Conservation (phyloP, 176 grass and related monocot genomes). For the Juncus inflexus region DNA sequence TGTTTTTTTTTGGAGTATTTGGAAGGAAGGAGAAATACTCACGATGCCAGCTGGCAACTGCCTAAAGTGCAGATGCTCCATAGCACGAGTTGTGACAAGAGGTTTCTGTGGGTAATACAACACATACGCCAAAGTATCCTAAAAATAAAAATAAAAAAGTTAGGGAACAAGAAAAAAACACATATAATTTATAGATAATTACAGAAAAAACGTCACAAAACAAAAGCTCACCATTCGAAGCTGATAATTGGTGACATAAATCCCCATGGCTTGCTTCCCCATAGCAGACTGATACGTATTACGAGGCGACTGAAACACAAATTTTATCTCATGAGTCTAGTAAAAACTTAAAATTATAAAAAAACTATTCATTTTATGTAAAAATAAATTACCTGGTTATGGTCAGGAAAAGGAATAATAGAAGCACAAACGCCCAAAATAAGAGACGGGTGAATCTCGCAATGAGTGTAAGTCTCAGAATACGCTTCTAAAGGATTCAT, state of each 20-base stretch:
- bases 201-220: conserved; percentile 1
- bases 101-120: conserved; percentile 98
- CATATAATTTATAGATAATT: conserved; percentile 18
- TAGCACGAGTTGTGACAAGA: conserved; percentile 92
- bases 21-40: too few relatives aligned
- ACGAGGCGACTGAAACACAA: conserved; percentile 77
- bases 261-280: conserved; percentile 99
- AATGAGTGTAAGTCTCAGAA: conserved; percentile 82
- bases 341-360: background rate
- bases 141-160: conserved; percentile 16
- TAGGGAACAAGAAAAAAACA: conserved; percentile 31
- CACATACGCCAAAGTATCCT: conserved; percentile 98
- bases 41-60: conserved; percentile 97
- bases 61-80: conserved; percentile 99
- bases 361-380: conserved; percentile 11
- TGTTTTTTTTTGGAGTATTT: too few relatives aligned
- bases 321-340: conserved; percentile 30
- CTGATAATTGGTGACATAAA: conserved; percentile 99
- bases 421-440: conserved; percentile 98
- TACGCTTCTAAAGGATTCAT: conserved; percentile 69
- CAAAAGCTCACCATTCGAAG: conserved; percentile 78
- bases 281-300: conserved; percentile 99
- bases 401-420: conserved; percentile 99
- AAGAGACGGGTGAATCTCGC: conserved; percentile 94
- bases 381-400: conserved; percentile 75